Conservation (phyloP, 768 basidiomycete genomes). For the Pisolithus albus region DNA sequence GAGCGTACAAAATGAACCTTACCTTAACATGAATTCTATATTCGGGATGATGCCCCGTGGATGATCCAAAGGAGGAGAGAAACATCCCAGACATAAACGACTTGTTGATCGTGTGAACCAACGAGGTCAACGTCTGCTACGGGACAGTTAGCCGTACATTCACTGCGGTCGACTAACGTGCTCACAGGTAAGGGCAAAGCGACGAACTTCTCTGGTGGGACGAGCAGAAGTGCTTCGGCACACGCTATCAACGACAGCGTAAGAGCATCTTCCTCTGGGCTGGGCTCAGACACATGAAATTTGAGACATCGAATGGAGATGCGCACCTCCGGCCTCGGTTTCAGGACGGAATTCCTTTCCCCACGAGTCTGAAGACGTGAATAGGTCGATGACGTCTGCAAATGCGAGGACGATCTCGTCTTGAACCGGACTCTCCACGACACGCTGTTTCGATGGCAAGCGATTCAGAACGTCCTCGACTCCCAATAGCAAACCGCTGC, state of each 20-base stretch:
- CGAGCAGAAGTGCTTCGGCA: conserved; percentile 52
- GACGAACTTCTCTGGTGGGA: conserved; percentile 48
- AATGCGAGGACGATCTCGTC: conserved; percentile 62
- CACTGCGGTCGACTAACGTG: conserved; percentile 19
- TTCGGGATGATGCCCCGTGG: conserved; percentile 20
- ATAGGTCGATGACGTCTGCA: conserved; percentile 67
- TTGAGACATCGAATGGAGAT: background rate
- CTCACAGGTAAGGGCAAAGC: conserved; percentile 52
- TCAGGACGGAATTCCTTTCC: conserved; percentile 61
- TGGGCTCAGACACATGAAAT: conserved; percentile 3
- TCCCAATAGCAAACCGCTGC: conserved; percentile 58
- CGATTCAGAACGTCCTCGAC: conserved; percentile 44
- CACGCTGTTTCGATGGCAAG: conserved; percentile 23
- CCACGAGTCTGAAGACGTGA: conserved; percentile 44
- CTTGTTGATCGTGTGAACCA: conserved; percentile 43
- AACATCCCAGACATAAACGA: conserved; percentile 54
- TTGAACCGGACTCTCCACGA: conserved; percentile 43
- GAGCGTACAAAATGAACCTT: background rate
- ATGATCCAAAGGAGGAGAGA: conserved; percentile 37
- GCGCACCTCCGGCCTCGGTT: conserved; percentile 36
- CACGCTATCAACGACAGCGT: conserved; percentile 44
- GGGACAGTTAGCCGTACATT: background rate
- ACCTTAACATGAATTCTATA: conserved; percentile 16
- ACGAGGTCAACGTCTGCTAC: conserved; percentile 25
- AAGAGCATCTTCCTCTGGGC: conserved; percentile 36